Evolutionary conservation across 2,329 filamentous ascomycete species (phyloP).

Genomic region (Cladophialophora immunda): DNA sequence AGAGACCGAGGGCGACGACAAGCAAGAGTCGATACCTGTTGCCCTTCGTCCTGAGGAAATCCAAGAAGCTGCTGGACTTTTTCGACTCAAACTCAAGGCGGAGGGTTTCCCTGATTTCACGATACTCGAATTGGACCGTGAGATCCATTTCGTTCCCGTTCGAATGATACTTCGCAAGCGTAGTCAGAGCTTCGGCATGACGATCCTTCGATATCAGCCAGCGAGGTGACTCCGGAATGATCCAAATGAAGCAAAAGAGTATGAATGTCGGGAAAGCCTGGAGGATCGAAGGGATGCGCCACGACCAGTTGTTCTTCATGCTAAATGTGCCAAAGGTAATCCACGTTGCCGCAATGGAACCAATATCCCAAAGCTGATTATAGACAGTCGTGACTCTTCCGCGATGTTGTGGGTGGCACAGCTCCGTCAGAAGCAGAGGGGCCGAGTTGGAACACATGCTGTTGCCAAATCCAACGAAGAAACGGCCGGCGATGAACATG

Average conservation of each 20-base stretch:
- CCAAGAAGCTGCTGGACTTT: conserved; percentile 62
- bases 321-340: conserved; percentile 58
- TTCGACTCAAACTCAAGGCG: conserved; percentile 58
- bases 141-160: conserved; percentile 49
- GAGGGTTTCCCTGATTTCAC: conserved; percentile 72
- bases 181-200: conserved; percentile 42
- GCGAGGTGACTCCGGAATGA: conserved; percentile 73
- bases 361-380: conserved; percentile 63
- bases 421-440: conserved; percentile 53
- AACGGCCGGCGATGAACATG: conserved; percentile 67
- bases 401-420: conserved; percentile 59
- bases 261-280: conserved; percentile 69
- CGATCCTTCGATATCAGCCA: conserved; percentile 59
- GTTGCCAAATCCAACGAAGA: conserved; percentile 71
- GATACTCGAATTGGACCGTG: conserved; percentile 71
- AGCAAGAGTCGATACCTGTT: conserved; percentile 65
- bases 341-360: conserved; percentile 58
- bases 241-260: conserved; percentile 64
- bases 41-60: conserved; percentile 68
- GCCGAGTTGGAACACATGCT: conserved; percentile 26
- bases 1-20: conserved; percentile 46
- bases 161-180: conserved; percentile 50
- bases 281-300: conserved; percentile 72
- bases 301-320: conserved; percentile 58
- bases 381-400: conserved; percentile 60